phyloP scores from a whole-genome alignment of 2,329 filamentous ascomycete genomes.

The Septoria petroselini region DNA sequence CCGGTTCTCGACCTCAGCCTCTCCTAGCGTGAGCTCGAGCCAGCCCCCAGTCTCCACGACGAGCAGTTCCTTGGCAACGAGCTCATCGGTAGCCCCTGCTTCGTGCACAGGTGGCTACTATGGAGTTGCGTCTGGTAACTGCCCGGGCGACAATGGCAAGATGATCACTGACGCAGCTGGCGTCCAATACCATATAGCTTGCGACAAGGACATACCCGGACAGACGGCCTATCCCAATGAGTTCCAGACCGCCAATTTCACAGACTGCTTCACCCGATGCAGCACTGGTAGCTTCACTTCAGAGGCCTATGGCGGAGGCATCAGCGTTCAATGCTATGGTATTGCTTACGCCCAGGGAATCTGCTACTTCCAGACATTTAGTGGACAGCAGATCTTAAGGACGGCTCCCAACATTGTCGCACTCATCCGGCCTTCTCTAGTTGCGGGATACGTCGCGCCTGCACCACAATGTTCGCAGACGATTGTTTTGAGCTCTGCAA shows the following conservation, averaged over 20 bases:
- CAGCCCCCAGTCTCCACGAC: not conserved
- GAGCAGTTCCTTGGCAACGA: not conserved
- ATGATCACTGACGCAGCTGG: constrained; percentile 2
- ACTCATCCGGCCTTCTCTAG: not conserved
- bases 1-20: not conserved
- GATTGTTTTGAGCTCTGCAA: not conserved
- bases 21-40: not conserved
- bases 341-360: constrained; percentile 3
- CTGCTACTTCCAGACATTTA: constrained; percentile 12
- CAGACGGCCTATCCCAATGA: not conserved
- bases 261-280: constrained; percentile 7
- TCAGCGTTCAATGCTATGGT: constrained; percentile 3
- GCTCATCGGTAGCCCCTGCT: not conserved
- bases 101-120: not conserved
- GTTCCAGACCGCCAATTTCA: not conserved
- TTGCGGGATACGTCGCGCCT: not conserved
- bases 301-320: not conserved
- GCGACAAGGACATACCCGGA: constrained; percentile 1
- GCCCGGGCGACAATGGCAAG: constrained; percentile 5
- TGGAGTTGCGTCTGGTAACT: not conserved
- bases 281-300: not conserved
- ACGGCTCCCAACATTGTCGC: not conserved
- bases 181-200: constrained; percentile 4
- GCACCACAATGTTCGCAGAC: not conserved
- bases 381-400: not conserved